Evolutionary conservation across 371 early-diverging fungal genomes (phyloP).

Genomic region (Actinomucor elegans): DNA sequence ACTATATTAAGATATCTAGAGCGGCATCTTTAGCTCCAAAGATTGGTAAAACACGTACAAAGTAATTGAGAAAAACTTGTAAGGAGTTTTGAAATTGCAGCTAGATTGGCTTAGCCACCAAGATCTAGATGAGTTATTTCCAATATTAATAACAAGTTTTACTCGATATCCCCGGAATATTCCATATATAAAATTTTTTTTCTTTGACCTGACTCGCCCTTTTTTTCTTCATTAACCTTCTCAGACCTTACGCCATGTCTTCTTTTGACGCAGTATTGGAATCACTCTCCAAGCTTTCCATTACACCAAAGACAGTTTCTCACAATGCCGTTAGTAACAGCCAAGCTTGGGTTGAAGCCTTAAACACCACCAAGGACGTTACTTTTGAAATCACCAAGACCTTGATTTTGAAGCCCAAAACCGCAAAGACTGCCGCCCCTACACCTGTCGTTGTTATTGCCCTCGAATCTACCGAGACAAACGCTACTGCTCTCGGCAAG

Average conservation of each 20-base stretch:
- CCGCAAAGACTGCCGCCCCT: slow-evolving; percentile 61
- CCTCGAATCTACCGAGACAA: slow-evolving; percentile 52
- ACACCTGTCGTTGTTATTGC: slow-evolving; percentile 69
- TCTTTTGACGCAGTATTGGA: slow-evolving; percentile 37
- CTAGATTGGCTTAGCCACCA: too few relatives aligned
- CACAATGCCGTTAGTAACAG: slow-evolving; percentile 57
- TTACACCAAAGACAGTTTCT: slow-evolving; percentile 43
- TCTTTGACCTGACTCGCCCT: not conserved
- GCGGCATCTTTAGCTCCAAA: too few relatives aligned
- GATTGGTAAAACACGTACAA: too few relatives aligned
- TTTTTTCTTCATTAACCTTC: slow-evolving; percentile 10
- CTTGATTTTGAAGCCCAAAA: slow-evolving; percentile 74
- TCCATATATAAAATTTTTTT: too few relatives aligned
- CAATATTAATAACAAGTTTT: too few relatives aligned
- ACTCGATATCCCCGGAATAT: too few relatives aligned
- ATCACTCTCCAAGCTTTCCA: slow-evolving; percentile 41
- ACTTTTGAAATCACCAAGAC: slow-evolving; percentile 55
- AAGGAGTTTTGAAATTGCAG: too few relatives aligned
- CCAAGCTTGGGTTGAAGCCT: slow-evolving; percentile 54
- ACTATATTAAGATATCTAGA: too few relatives aligned
- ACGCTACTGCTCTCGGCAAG: slow-evolving; percentile 56
- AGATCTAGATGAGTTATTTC: too few relatives aligned
- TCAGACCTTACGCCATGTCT: slow-evolving; percentile 34
- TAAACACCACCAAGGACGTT: slow-evolving; percentile 23
- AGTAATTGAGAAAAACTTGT: too few relatives aligned